A percentile compares a stretch with the other conserved stretches of the same genome.
Evolutionary conservation across 768 basidiomycete species (phyloP).

Genomic region (Tricholoma furcatifolium): DNA sequence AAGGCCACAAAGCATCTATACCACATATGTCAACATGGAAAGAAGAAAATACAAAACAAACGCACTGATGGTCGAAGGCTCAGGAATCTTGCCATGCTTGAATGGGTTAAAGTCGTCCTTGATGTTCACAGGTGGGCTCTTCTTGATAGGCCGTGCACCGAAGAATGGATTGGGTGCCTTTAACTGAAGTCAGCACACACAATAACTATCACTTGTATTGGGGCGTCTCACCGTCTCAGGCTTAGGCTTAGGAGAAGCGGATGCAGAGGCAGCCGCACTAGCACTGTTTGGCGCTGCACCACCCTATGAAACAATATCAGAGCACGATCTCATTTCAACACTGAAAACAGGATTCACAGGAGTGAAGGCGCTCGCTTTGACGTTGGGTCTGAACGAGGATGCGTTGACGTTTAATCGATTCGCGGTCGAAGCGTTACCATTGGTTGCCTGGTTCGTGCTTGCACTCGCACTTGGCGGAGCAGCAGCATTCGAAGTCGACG

Average conservation of each 20-base stretch:
- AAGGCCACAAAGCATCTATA: constrained; percentile 80
- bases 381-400: constrained; percentile 87
- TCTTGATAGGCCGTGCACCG: constrained; percentile 75
- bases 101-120: constrained; percentile 99
- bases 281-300: constrained; percentile 46
- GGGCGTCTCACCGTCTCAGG: constrained; percentile 45
- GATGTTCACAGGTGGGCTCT: constrained; percentile 72
- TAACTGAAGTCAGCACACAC: constrained; percentile 22
- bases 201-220: background rate
- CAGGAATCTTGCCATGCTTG: constrained; percentile 80
- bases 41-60: constrained; percentile 13
- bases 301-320: constrained; percentile 34
- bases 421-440: constrained; percentile 50
- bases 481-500: constrained; percentile 21
- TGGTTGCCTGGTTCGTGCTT: constrained; percentile 12
- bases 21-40: background rate
- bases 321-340: constrained; percentile 20
- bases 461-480: constrained; percentile 11
- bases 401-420: constrained; percentile 85
- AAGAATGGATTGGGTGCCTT: constrained; percentile 86
- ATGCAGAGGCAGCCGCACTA: constrained; percentile 39
- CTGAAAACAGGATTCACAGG: constrained; percentile 46
- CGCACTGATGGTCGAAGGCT: constrained; percentile 74
- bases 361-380: constrained; percentile 74
- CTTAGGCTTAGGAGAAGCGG: constrained; percentile 64